Evolutionary conservation across 352 stramenopile genomes (phyloP).

Genomic region (Phytophthora idaei): DNA sequence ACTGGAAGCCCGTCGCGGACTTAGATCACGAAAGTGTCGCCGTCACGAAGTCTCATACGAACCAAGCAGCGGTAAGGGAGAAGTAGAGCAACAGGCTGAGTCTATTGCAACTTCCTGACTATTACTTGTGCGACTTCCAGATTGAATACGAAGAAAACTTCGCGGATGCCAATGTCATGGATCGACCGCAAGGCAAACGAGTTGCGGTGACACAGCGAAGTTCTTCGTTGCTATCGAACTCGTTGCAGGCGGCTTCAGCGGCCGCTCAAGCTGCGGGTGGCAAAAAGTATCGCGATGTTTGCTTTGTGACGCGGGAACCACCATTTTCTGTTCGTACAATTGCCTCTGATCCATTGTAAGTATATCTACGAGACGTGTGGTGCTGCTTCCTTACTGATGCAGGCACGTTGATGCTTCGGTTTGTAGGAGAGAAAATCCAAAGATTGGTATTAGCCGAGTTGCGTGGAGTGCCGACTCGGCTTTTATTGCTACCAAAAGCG

Average conservation of each 20-base stretch:
- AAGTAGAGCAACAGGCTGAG: background rate
- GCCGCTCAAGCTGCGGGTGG: slow-evolving; percentile 60
- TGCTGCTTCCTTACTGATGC: background rate
- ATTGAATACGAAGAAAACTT: slow-evolving; percentile 79
- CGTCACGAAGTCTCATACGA: slow-evolving; percentile 48
- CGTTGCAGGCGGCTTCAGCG: slow-evolving; percentile 60
- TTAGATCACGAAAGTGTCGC: slow-evolving; percentile 73
- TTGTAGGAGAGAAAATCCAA: slow-evolving; percentile 69
- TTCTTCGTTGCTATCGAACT: slow-evolving; percentile 57
- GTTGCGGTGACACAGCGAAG: slow-evolving; percentile 47
- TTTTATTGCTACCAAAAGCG: slow-evolving; percentile 79
- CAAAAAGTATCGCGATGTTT: slow-evolving; percentile 58
- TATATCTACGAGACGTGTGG: background rate
- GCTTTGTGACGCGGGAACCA: slow-evolving; percentile 68
- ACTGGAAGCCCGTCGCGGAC: slow-evolving; percentile 76
- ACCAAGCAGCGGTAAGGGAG: slow-evolving; percentile 47
- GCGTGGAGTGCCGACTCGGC: slow-evolving; percentile 72
- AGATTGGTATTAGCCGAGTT: slow-evolving; percentile 70
- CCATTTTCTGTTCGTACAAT: slow-evolving; percentile 79
- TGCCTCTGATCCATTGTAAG: slow-evolving; percentile 69
- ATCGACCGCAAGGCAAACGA: slow-evolving; percentile 67
- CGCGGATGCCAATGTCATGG: slow-evolving; percentile 48
- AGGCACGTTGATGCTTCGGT: background rate
- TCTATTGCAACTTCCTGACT: background rate
- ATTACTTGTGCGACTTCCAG: slow-evolving; percentile 27